Percentiles rank a stretch among this genome's conserved stretches.
Evolutionary conservation across 2,329 filamentous ascomycete species (phyloP).

Genomic region (Macrophomina phaseolina): DNA sequence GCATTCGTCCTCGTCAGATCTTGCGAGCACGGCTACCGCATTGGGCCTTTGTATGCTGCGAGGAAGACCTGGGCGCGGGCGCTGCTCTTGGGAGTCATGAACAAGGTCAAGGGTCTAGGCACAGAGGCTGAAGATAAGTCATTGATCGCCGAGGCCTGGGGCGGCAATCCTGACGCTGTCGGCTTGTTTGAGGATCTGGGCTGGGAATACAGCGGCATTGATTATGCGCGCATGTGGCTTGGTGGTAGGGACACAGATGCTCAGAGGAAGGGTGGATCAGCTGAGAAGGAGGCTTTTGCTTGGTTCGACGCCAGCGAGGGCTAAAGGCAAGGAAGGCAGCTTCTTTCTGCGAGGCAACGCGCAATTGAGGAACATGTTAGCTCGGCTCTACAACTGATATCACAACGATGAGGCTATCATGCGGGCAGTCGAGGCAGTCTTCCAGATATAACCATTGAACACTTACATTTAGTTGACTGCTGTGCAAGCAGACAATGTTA

Average conservation of each 20-base stretch:
- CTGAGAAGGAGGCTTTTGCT: slow-evolving; percentile 41
- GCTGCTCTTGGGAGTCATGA: slow-evolving; percentile 38
- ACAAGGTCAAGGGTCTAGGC: slow-evolving; percentile 28
- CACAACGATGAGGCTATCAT: no score
- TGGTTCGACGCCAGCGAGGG: slow-evolving; percentile 43
- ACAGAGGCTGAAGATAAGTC: not conserved
- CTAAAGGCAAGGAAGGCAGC: slow-evolving; percentile 12
- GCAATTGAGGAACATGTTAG: no score
- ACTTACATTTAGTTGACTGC: no score
- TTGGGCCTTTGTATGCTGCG: slow-evolving; percentile 46
- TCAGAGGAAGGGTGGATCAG: slow-evolving; percentile 39
- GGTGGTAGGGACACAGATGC: slow-evolving; percentile 38
- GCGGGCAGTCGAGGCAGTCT: no score
- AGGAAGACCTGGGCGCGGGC: slow-evolving; percentile 34
- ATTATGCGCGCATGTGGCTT: slow-evolving; percentile 48
- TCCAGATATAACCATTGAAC: no score
- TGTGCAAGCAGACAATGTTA: no score
- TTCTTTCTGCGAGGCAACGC: no score
- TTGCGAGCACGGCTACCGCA: slow-evolving; percentile 39
- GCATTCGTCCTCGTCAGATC: slow-evolving; percentile 36
- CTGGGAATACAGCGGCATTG: slow-evolving; percentile 38
- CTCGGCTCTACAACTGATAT: no score
- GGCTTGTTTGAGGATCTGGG: slow-evolving; percentile 42
- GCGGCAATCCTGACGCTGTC: slow-evolving; percentile 37
- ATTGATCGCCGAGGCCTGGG: slow-evolving; percentile 44